Base-by-base conservation (phyloP, 78 protist species). In the Mantamonas sphyraenae region DNA sequence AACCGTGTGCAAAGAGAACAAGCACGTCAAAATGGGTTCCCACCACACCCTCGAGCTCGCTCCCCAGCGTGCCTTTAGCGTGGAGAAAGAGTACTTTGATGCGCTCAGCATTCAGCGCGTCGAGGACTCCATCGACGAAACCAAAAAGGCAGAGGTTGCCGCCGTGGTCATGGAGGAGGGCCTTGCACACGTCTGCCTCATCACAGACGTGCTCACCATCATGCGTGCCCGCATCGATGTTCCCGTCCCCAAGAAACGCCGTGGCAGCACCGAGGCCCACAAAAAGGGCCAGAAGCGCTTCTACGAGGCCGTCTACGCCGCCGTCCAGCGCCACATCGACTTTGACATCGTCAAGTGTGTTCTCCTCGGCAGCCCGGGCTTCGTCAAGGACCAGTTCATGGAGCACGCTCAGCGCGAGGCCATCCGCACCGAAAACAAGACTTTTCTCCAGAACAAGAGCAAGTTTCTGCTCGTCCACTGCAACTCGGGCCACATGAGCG, bases 331-430 rank as follows among this genome's bases (percentile, higher is more conserved):
- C 19, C 83, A 87, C 78, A 38, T 93, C 35, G 67, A 90, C 69
- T 87, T 88, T 56, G 59, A 43, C 37, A 71, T 89, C 26, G 89
- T 90, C 45, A 93, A 93, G 69, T 82, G 90, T 68, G 55, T 87
- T 66, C 62, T 93, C 28, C 38, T 93, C 43, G 94, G 89, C 38
- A 40, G 73, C 24, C 93, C 94, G 10, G 97, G 95, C 33, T 88
- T 80, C 73, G 4, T 8, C 51, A 58, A 57, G 37, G 43, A 68
- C 7, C 64, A 59, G 19, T 59, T 69, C 42, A 50, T 76, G 47
- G 58, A 68, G 55, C 26, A 47, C 26, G 3, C 24, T 7, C 24
- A 47, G 24, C 55, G 55, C 24, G 10, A n/a, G 50, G 59, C 67
- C 33, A 33, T 47, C 26, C 8, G 10, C 31, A 9, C 59, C n/a